These are phyloP conservation scores for Zelonia costaricensis DNA, from an alignment of 208 protist genomes.

Conservation along the genomic window DNA sequence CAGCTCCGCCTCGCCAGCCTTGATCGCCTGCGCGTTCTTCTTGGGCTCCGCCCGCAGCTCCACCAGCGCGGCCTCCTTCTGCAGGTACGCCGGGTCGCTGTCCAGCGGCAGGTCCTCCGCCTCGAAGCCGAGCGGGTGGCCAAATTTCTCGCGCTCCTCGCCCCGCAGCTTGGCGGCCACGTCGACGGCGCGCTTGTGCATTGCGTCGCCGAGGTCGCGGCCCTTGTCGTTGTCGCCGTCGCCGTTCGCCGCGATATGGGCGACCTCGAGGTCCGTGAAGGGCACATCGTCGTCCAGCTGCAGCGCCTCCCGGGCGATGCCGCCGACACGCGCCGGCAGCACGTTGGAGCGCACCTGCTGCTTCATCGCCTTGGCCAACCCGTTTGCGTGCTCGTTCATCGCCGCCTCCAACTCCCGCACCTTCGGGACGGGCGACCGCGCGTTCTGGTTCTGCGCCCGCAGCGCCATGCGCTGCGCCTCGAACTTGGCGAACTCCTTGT, in stretches of 20 bases:
- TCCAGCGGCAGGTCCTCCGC: slow-evolving; percentile 69
- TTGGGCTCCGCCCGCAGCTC: slow-evolving; percentile 51
- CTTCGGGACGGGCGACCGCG: slow-evolving; percentile 33
- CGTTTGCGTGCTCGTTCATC: slow-evolving; percentile 67
- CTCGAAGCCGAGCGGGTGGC: slow-evolving; percentile 60
- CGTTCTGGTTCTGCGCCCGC: slow-evolving; percentile 37
- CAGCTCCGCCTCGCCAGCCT: slow-evolving; percentile 38
- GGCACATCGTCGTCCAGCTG: slow-evolving; percentile 72
- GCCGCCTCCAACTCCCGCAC: slow-evolving; percentile 57
- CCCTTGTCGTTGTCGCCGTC: slow-evolving; percentile 56
- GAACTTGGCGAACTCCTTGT: slow-evolving; percentile 63
- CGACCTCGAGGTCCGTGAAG: slow-evolving; percentile 70
- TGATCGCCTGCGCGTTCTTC: slow-evolving; percentile 40
- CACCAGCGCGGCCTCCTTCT: slow-evolving; percentile 54
- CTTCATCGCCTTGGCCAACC: slow-evolving; percentile 53
- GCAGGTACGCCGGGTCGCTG: slow-evolving; percentile 40
- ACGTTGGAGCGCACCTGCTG: slow-evolving; percentile 40
- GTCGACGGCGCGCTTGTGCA: slow-evolving; percentile 66
- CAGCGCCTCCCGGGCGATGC: slow-evolving; percentile 58
- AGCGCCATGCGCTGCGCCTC: slow-evolving; percentile 60
- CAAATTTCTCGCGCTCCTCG: slow-evolving; percentile 62
- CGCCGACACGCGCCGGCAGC: slow-evolving; percentile 40
- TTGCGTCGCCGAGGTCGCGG: slow-evolving; percentile 53
- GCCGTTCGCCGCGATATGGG: slow-evolving; percentile 51
- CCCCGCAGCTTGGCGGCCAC: slow-evolving; percentile 60